Conservation (phyloP, 2,329 filamentous ascomycete species). For the Gnomoniopsis smithogilvyi region DNA sequence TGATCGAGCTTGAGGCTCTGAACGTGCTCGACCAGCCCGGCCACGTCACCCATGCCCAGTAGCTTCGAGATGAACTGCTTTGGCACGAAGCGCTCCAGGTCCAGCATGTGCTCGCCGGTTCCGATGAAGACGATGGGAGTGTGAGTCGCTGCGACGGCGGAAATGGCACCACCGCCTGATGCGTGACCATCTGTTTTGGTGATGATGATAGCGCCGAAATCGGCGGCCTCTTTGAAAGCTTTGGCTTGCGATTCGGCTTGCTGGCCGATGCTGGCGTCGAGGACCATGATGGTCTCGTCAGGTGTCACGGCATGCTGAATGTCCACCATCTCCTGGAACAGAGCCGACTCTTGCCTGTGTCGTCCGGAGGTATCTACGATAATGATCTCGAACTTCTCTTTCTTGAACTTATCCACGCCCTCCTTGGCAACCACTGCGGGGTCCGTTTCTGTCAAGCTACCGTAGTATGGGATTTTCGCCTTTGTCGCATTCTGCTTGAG, state of each 20-base stretch:
- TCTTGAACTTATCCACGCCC: conserved; percentile 98
- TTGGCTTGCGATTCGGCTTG: conserved; percentile 91
- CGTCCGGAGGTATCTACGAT: conserved; percentile 97
- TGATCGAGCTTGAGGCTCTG: conserved; percentile 94
- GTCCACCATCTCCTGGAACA: conserved; percentile 97
- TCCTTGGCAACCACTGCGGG: conserved; percentile 91
- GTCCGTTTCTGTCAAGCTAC: conserved; percentile 93
- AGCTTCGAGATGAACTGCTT: conserved; percentile 92
- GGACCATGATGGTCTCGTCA: conserved; percentile 97
- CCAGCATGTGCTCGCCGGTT: conserved; percentile 95
- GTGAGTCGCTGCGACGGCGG: conserved; percentile 91
- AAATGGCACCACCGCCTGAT: conserved; percentile 93
- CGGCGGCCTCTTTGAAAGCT: conserved; percentile 94
- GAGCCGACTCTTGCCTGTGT: conserved; percentile 88
- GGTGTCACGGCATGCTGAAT: conserved; percentile 88
- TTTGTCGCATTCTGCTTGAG: conserved; percentile 98
- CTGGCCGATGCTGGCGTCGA: conserved; percentile 95
- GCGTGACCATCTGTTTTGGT: conserved; percentile 98
- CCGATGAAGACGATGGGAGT: conserved; percentile 98
- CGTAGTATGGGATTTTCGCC: conserved; percentile 98
- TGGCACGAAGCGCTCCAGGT: conserved; percentile 88
- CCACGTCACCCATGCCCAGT: conserved; percentile 96
- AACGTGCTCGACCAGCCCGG: conserved; percentile 91
- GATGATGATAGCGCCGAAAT: conserved; percentile 98
- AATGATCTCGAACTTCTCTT: conserved; percentile 96